phyloP scores from a whole-genome alignment of 306 rosid genomes.

The Malus sieversii region DNA sequence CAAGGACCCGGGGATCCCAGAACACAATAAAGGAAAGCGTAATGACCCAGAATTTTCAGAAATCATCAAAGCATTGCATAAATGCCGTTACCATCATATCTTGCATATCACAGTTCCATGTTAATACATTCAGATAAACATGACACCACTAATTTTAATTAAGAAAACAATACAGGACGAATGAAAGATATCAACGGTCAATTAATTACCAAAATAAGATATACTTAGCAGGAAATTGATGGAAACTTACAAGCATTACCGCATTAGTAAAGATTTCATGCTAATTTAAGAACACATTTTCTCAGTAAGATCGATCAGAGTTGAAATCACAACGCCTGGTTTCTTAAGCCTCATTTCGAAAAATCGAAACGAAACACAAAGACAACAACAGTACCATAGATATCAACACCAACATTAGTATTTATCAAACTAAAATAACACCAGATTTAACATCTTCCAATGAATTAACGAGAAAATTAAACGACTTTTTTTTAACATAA shows the following conservation, averaged over 20 bases:
- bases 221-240: slow-evolving; percentile 1
- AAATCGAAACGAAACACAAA: neutral
- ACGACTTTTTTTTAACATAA: neutral
- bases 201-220: neutral
- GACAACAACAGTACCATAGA: neutral
- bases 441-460: slow-evolving; percentile 25
- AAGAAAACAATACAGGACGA: neutral
- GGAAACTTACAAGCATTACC: neutral
- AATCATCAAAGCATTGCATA: slow-evolving; percentile 1
- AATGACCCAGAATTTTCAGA: neutral
- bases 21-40: neutral
- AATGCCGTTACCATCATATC: slow-evolving; percentile 2
- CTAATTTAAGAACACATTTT: neutral
- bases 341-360: neutral
- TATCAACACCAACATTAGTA: neutral
- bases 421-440: slow-evolving; percentile 19
- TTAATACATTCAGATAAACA: slow-evolving; percentile 1
- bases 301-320: neutral
- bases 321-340: neutral
- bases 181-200: neutral
- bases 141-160: neutral
- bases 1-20: neutral
- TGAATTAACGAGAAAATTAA: neutral
- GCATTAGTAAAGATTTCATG: neutral
- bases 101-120: slow-evolving; percentile 1